Percentiles rank a stretch among this genome's conserved stretches.
phyloP scores from a whole-genome alignment of 176 grass and related monocot genomes.

The Carex pumila region DNA sequence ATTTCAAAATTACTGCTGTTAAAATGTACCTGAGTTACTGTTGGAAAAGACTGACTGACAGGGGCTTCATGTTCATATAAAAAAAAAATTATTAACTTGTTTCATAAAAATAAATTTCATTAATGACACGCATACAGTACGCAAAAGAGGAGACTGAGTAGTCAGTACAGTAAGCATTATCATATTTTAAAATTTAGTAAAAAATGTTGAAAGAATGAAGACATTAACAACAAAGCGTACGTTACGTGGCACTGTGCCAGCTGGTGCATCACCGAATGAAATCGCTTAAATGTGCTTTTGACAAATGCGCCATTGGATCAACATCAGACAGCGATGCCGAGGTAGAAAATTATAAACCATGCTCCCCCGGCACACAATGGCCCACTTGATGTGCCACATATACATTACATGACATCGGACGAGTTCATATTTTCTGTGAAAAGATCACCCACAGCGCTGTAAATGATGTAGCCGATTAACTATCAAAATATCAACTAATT shows the following conservation, averaged over 20 bases:
- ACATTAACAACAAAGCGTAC: background rate
- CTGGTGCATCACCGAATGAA: constrained; percentile 1
- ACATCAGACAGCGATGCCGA: constrained; percentile 16
- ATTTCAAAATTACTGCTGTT: too few relatives aligned
- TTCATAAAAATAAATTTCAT: background rate
- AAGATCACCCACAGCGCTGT: background rate
- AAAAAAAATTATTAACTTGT: too few relatives aligned
- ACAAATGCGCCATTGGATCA: constrained; percentile 17
- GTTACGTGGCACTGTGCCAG: background rate
- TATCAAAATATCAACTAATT: too few relatives aligned
- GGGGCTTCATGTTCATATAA: too few relatives aligned
- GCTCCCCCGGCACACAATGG: background rate
- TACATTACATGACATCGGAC: background rate
- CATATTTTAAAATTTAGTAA: background rate
- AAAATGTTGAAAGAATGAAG: too few relatives aligned
- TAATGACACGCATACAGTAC: background rate
- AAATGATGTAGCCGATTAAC: too few relatives aligned
- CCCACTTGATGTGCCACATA: constrained; percentile 1
- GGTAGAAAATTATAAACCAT: background rate
- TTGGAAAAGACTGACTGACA: too few relatives aligned
- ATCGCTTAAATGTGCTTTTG: background rate
- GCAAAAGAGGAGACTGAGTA: background rate
- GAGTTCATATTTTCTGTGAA: background rate
- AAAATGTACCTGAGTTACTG: too few relatives aligned
- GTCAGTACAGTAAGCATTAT: background rate